Evolutionary conservation across 768 basidiomycete species (phyloP).

Genomic region (Leccinum subgranulosum): DNA sequence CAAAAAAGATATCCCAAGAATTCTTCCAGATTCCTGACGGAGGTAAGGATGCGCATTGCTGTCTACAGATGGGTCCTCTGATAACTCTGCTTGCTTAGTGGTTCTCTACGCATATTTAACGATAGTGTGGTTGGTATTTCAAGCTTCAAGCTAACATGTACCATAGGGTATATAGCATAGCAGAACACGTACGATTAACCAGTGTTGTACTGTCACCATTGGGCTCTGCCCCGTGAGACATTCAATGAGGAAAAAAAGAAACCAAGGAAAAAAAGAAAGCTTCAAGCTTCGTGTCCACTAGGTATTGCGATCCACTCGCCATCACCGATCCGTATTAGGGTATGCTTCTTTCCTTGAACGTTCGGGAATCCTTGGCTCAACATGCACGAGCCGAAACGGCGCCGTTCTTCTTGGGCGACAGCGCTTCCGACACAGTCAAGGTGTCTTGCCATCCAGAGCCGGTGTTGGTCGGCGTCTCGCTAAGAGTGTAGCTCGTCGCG

Average conservation of each 20-base stretch:
- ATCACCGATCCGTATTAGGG: background rate
- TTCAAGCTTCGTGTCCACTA: background rate
- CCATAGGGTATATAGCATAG: background rate
- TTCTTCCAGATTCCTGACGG: slow-evolving; percentile 55
- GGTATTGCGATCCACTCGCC: background rate
- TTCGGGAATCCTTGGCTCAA: background rate
- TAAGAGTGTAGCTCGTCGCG: slow-evolving; percentile 33
- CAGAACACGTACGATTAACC: background rate
- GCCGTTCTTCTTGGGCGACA: slow-evolving; percentile 18
- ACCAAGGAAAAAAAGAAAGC: background rate
- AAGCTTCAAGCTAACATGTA: background rate
- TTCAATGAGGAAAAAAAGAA: background rate
- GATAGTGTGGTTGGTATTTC: background rate
- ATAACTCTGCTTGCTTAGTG: background rate
- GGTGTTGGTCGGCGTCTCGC: slow-evolving; percentile 30
- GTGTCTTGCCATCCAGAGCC: slow-evolving; percentile 37
- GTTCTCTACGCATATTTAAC: slow-evolving; percentile 3
- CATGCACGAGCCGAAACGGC: background rate
- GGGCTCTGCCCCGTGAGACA: background rate
- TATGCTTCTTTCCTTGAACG: background rate
- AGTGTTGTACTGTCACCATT: background rate
- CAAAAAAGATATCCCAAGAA: slow-evolving; percentile 68
- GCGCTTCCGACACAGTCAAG: slow-evolving; percentile 33
- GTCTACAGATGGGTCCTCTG: background rate
- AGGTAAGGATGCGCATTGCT: slow-evolving; percentile 36